These are phyloP conservation scores for Colletotrichum acutatum DNA, from an alignment of 2,329 filamentous ascomycete species.

Conservation along the genomic window DNA sequence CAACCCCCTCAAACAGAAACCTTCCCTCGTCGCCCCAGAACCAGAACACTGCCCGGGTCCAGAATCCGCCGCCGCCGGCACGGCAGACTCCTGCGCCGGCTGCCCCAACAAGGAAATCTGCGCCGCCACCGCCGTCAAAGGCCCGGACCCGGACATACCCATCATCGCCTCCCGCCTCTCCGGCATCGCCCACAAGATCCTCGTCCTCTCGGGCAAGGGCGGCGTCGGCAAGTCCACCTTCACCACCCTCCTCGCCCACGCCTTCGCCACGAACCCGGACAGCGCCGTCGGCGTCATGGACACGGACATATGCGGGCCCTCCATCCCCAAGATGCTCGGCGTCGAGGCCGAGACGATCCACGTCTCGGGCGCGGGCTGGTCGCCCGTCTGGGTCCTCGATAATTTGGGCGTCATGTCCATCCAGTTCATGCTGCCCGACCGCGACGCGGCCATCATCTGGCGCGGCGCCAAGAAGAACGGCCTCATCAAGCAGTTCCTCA, in stretches of 20 bases:
- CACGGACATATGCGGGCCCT: slow-evolving; percentile 95
- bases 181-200: slow-evolving; percentile 88
- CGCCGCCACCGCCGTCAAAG: slow-evolving; percentile 86
- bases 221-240: slow-evolving; percentile 98
- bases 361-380: slow-evolving; percentile 88
- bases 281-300: slow-evolving; percentile 95
- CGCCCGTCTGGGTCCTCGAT: slow-evolving; percentile 93
- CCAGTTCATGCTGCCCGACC: slow-evolving; percentile 95
- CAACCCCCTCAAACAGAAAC: slow-evolving; percentile 81
- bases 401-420: slow-evolving; percentile 97
- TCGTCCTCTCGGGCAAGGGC: slow-evolving; percentile 93
- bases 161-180: slow-evolving; percentile 86
- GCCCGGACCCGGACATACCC: slow-evolving; percentile 93
- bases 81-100: slow-evolving; percentile 86
- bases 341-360: slow-evolving; percentile 95
- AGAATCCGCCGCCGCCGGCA: slow-evolving; percentile 77
- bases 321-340: slow-evolving; percentile 99
- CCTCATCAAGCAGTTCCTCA: slow-evolving; percentile 96
- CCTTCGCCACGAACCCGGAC: slow-evolving; percentile 83
- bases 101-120: slow-evolving; percentile 98
- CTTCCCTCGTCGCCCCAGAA: slow-evolving; percentile 91
- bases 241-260: slow-evolving; percentile 86
- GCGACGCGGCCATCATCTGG: slow-evolving; percentile 97
- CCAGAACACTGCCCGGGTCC: slow-evolving; percentile 97
- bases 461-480: slow-evolving; percentile 98